A percentile compares a stretch with the other conserved stretches of the same genome.
Conservation (phyloP, 2,329 filamentous ascomycete species). For the Nigrospora sphaerica region DNA sequence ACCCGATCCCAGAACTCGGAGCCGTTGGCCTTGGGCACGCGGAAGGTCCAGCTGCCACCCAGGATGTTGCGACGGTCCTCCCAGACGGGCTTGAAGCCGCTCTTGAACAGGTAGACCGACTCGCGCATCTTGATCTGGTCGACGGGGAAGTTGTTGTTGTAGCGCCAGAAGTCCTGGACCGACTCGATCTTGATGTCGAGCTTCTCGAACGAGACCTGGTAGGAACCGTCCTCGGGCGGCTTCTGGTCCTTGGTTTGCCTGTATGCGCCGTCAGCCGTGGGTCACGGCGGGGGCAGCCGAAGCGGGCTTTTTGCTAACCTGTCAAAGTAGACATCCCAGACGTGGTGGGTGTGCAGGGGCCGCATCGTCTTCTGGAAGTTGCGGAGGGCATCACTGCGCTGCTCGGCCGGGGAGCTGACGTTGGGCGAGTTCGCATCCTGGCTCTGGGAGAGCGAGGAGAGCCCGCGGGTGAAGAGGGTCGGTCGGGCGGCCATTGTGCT, state of each 20-base stretch:
- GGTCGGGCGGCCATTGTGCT: conserved; percentile 47
- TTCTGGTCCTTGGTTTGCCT: conserved; percentile 39
- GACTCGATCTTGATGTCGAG: conserved; percentile 64
- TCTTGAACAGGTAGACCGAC: conserved; percentile 73
- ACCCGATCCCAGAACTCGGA: conserved; percentile 77
- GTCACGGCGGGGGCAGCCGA: background rate
- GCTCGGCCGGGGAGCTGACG: conserved; percentile 61
- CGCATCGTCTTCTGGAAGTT: conserved; percentile 72
- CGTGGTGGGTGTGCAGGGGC: conserved; percentile 69
- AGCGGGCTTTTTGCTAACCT: conserved; percentile 29
- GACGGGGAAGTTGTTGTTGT: conserved; percentile 75
- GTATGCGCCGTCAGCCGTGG: background rate
- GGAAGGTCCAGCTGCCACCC: conserved; percentile 89
- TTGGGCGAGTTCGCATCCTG: conserved; percentile 51
- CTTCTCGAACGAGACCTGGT: conserved; percentile 52
- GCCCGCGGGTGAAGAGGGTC: conserved; percentile 53
- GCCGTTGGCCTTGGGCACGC: conserved; percentile 68
- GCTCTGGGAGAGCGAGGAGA: conserved; percentile 55
- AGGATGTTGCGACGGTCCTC: conserved; percentile 80
- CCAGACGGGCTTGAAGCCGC: conserved; percentile 70
- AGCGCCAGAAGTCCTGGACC: conserved; percentile 78
- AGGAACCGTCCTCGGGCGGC: conserved; percentile 31
- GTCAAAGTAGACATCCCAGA: conserved; percentile 69
- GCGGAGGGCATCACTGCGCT: conserved; percentile 73
- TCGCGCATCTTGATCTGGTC: conserved; percentile 70